Evolutionary conservation across 2,329 filamentous ascomycete species (phyloP).

Genomic region (Trichoderma arundinaceum): DNA sequence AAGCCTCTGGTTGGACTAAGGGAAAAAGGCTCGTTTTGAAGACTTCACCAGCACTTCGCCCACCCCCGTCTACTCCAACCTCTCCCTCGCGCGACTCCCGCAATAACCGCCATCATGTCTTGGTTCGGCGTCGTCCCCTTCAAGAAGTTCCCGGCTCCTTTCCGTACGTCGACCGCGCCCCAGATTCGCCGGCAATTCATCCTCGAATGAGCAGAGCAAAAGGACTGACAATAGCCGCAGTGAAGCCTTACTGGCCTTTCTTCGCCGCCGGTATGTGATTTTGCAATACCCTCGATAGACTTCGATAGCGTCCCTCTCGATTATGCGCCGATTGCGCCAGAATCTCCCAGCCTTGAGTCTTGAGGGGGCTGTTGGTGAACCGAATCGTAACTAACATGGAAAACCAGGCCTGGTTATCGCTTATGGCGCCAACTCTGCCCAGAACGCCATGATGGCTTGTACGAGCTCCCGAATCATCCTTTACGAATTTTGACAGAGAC

Average conservation of each 20-base stretch:
- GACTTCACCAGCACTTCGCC: slow-evolving; percentile 42
- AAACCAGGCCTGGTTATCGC: slow-evolving; percentile 77
- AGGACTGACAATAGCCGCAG: slow-evolving; percentile 56
- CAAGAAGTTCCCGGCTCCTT: slow-evolving; percentile 81
- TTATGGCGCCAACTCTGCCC: slow-evolving; percentile 88
- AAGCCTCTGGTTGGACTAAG: slow-evolving; percentile 39
- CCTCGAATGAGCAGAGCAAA: slow-evolving; percentile 2
- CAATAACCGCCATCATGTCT: slow-evolving; percentile 67
- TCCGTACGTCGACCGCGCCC: slow-evolving; percentile 67
- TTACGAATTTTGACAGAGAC: slow-evolving; percentile 19
- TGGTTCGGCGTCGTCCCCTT: slow-evolving; percentile 68
- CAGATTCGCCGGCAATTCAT: slow-evolving; percentile 33
- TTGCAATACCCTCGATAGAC: slow-evolving; percentile 7
- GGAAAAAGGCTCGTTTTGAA: slow-evolving; percentile 51
- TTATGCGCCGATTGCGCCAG: slow-evolving; percentile 17
- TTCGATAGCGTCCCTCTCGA: neutral
- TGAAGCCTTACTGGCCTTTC: slow-evolving; percentile 90
- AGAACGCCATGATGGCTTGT: slow-evolving; percentile 80
- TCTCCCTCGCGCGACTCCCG: slow-evolving; percentile 46
- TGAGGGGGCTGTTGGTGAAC: slow-evolving; percentile 28
- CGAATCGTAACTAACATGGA: slow-evolving; percentile 34
- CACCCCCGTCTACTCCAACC: slow-evolving; percentile 45
- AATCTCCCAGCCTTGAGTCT: neutral
- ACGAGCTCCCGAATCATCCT: slow-evolving; percentile 41
- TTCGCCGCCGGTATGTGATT: slow-evolving; percentile 83